phyloP scores from a whole-genome alignment of 2,329 filamentous ascomycete species.

The Camptophora hylomeconis region DNA sequence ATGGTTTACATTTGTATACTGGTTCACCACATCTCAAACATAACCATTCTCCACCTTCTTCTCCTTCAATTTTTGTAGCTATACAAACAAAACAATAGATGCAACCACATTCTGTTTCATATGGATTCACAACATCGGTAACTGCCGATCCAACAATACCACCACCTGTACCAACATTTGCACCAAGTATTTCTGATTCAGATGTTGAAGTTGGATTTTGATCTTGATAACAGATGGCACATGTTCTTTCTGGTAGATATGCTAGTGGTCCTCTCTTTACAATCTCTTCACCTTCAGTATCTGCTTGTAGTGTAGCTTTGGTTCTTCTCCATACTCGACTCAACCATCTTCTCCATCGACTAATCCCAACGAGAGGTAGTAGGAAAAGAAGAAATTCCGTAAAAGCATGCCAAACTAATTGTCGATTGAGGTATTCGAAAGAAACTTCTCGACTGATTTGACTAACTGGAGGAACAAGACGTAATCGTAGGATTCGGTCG shows the following conservation, averaged over 20 bases:
- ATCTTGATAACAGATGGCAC: slow-evolving; percentile 92
- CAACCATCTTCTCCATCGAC: slow-evolving; percentile 86
- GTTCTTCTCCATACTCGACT: slow-evolving; percentile 72
- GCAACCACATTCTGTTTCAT: slow-evolving; percentile 81
- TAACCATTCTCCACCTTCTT: slow-evolving; percentile 88
- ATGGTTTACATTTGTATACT: slow-evolving; percentile 76
- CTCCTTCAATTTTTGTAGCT: slow-evolving; percentile 76
- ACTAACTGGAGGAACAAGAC: slow-evolving; percentile 70
- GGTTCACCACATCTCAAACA: slow-evolving; percentile 79
- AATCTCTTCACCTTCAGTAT: slow-evolving; percentile 29
- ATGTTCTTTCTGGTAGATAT: slow-evolving; percentile 85
- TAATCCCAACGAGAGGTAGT: slow-evolving; percentile 89
- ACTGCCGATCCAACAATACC: slow-evolving; percentile 78
- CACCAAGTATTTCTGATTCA: slow-evolving; percentile 64
- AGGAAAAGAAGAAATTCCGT: slow-evolving; percentile 97
- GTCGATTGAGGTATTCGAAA: slow-evolving; percentile 93
- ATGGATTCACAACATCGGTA: slow-evolving; percentile 92
- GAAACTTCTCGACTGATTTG: slow-evolving; percentile 85
- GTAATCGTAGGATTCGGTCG: slow-evolving; percentile 71
- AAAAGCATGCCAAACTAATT: slow-evolving; percentile 99
- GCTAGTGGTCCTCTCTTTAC: slow-evolving; percentile 58
- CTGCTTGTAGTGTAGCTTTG: slow-evolving; percentile 46
- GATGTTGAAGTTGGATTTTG: slow-evolving; percentile 61
- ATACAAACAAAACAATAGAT: slow-evolving; percentile 94
- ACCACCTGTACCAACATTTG: slow-evolving; percentile 54